These are phyloP conservation scores for Monosporascus sp. DNA, from an alignment of 2,329 filamentous ascomycete genomes.

Conservation along the genomic window DNA sequence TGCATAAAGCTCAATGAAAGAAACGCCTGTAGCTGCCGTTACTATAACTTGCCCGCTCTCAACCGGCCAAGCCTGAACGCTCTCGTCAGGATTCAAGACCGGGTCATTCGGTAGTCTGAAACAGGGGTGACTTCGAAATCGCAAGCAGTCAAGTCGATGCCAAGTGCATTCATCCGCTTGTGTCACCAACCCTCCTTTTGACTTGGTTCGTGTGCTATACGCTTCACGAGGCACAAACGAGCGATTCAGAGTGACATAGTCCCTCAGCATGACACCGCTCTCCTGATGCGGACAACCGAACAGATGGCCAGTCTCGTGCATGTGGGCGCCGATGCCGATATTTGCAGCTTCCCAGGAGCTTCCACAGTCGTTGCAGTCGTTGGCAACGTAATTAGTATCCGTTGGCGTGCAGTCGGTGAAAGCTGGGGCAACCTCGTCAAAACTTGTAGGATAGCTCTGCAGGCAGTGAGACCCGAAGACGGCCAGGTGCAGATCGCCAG, in stretches of 20 bases:
- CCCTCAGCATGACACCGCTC: slow-evolving; percentile 84
- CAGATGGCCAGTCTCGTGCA: slow-evolving; percentile 86
- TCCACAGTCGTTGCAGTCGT: slow-evolving; percentile 80
- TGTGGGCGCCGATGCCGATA: slow-evolving; percentile 85
- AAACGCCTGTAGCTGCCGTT: slow-evolving; percentile 74
- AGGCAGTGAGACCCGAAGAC: slow-evolving; percentile 91
- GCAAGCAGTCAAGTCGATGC: slow-evolving; percentile 84
- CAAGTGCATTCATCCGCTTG: slow-evolving; percentile 81
- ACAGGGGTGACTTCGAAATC: slow-evolving; percentile 85
- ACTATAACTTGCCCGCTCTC: slow-evolving; percentile 72
- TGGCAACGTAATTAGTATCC: slow-evolving; percentile 72
- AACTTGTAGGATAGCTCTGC: slow-evolving; percentile 81
- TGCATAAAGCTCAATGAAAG: slow-evolving; percentile 76
- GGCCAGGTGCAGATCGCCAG: slow-evolving; percentile 71
- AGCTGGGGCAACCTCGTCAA: slow-evolving; percentile 85
- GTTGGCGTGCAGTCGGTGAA: slow-evolving; percentile 89
- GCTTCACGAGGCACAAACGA: slow-evolving; percentile 77
- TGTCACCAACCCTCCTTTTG: slow-evolving; percentile 69
- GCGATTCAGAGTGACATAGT: slow-evolving; percentile 79
- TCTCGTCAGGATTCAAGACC: slow-evolving; percentile 58
- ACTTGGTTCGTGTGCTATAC: slow-evolving; percentile 81
- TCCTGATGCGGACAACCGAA: slow-evolving; percentile 89
- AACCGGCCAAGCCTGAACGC: slow-evolving; percentile 80
- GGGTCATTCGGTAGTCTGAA: slow-evolving; percentile 79
- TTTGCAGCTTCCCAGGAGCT: slow-evolving; percentile 96